These are phyloP conservation scores for Diversispora eburnea DNA, from an alignment of 192 early-diverging fungal genomes.

Conservation along the genomic window DNA sequence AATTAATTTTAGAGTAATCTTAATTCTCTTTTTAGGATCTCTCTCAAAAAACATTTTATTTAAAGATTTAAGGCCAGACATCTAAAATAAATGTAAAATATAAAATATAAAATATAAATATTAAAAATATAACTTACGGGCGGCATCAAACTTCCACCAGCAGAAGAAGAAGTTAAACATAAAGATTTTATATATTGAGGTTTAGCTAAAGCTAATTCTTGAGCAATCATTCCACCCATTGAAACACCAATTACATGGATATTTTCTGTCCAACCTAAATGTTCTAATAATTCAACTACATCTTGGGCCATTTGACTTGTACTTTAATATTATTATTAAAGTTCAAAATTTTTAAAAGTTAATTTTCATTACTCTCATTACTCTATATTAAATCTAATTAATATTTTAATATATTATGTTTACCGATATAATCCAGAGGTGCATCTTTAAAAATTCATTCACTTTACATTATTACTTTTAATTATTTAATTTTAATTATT, in stretches of 20 bases:
- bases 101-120: neutral
- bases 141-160: constrained; percentile 42
- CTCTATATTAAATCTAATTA: no score
- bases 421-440: constrained; percentile 53
- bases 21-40: no score
- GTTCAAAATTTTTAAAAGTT: no score
- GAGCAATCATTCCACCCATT: constrained; percentile 84
- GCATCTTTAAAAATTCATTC: constrained; percentile 38
- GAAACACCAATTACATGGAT: constrained; percentile 81
- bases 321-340: constrained; percentile 28
- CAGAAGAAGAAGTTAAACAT: constrained; percentile 56
- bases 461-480: no score
- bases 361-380: no score
- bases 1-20: no score
- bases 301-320: constrained; percentile 80
- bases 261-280: constrained; percentile 66
- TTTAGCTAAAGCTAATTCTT: constrained; percentile 60
- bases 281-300: constrained; percentile 60
- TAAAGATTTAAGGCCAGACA: neutral
- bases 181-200: constrained; percentile 59
- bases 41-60: no score
- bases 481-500: no score
- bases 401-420: neutral
- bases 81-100: neutral
- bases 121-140: constrained; percentile 10